phyloP scores from a whole-genome alignment of 2,329 filamentous ascomycete genomes.

The Talaromyces sp. region DNA sequence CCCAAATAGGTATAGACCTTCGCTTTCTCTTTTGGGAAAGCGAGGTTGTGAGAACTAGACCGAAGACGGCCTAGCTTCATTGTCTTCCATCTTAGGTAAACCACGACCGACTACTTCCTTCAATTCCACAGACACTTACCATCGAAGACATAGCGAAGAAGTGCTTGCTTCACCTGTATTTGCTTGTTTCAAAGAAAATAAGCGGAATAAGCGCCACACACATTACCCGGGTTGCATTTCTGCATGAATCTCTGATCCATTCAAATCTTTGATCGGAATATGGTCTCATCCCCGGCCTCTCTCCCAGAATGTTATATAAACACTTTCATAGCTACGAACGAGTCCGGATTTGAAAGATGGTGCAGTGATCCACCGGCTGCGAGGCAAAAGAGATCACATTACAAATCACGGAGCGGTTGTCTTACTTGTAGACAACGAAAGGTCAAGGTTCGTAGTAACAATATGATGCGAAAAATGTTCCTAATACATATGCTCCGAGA shows the following conservation, averaged over 20 bases:
- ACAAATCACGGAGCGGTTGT: constrained; percentile 15
- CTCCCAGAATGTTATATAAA: neutral
- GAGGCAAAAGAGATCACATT: constrained; percentile 7
- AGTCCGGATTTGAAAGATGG: neutral
- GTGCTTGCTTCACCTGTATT: neutral
- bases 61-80: neutral
- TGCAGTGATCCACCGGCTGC: neutral
- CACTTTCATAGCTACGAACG: neutral
- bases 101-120: neutral
- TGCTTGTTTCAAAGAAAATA: neutral
- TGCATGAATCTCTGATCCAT: neutral
- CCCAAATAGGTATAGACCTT: neutral
- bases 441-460: constrained; percentile 10
- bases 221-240: neutral
- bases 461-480: neutral
- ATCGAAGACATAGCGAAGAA: neutral
- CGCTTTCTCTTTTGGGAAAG: neutral
- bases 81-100: neutral
- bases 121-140: neutral
- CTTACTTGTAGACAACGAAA: constrained; percentile 9
- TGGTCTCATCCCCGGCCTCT: neutral
- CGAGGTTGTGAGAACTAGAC: neutral
- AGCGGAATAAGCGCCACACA: neutral
- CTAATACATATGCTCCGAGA: neutral
- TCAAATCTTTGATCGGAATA: neutral